phyloP scores from a whole-genome alignment of 2,329 filamentous ascomycete species.

The Bipolaris sorokiniana region DNA sequence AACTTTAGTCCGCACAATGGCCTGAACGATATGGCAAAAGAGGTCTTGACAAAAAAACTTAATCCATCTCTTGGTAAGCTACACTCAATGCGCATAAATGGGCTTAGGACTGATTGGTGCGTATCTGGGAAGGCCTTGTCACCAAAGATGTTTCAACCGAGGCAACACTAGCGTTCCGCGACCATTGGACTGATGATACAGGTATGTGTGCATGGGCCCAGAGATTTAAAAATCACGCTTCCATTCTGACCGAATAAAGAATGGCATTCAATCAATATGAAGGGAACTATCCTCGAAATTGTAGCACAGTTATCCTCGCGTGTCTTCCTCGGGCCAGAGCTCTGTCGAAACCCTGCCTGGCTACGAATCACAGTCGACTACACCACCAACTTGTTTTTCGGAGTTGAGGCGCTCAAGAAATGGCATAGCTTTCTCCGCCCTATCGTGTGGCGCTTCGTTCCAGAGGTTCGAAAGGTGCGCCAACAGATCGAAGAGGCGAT shows the following conservation, averaged over 20 bases:
- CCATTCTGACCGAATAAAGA: not conserved
- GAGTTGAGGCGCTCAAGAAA: slow-evolving; percentile 2
- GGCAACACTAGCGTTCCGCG: not conserved
- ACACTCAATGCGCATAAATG: not conserved
- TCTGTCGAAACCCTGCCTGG: slow-evolving; percentile 50
- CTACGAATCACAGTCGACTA: slow-evolving; percentile 44
- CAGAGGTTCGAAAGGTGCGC: slow-evolving; percentile 23
- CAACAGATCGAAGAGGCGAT: slow-evolving; percentile 45
- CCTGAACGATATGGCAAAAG: slow-evolving; percentile 1
- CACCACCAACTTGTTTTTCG: slow-evolving; percentile 21
- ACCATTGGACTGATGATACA: not conserved
- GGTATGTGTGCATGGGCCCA: not conserved
- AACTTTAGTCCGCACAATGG: slow-evolving; percentile 3
- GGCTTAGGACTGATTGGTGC: not conserved
- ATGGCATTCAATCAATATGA: not conserved
- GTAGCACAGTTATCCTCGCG: not conserved
- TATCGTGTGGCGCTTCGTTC: slow-evolving; percentile 42
- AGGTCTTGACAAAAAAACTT: slow-evolving; percentile 1
- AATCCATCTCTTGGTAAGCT: slow-evolving; percentile 1
- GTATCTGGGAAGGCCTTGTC: slow-evolving; percentile 1
- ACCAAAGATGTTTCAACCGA: slow-evolving; percentile 3
- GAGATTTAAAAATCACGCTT: not conserved
- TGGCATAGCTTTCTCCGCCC: slow-evolving; percentile 38
- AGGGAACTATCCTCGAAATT: not conserved
- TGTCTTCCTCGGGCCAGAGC: slow-evolving; percentile 44